phyloP scores from a whole-genome alignment of 495 filamentous ascomycete genomes.

The Durotheca rogersii region DNA sequence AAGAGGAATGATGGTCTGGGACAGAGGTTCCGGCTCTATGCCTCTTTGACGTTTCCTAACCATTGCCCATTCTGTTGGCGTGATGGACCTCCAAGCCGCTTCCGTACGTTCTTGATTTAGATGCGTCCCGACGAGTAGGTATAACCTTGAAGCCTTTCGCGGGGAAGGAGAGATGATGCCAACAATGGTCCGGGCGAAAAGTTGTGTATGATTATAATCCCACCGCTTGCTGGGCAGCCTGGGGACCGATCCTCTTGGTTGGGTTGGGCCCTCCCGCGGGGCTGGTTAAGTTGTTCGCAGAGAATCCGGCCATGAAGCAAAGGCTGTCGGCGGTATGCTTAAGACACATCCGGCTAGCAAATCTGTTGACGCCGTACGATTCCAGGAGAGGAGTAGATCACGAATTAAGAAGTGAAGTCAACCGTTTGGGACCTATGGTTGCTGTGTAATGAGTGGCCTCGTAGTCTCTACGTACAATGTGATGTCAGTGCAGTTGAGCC shows the following conservation, averaged over 20 bases:
- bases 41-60: neutral
- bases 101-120: neutral
- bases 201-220: conserved; percentile 19
- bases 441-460: too few relatives aligned
- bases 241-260: neutral
- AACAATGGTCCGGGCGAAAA: neutral
- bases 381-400: too few relatives aligned
- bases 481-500: too few relatives aligned
- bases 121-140: neutral
- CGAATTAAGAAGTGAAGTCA: too few relatives aligned
- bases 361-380: conserved; percentile 3
- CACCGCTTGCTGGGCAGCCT: conserved; percentile 1
- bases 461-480: too few relatives aligned
- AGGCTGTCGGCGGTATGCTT: neutral
- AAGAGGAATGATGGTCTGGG: conserved; percentile 33
- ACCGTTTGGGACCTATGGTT: too few relatives aligned
- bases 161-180: neutral
- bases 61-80: neutral
- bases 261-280: neutral
- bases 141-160: neutral
- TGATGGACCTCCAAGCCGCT: neutral
- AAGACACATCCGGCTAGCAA: neutral
- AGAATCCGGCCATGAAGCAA: neutral
- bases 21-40: neutral
- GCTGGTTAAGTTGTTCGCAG: conserved; percentile 3